phyloP scores from a whole-genome alignment of 75 land plant genomes.

The Pseudotsuga menziesii region DNA sequence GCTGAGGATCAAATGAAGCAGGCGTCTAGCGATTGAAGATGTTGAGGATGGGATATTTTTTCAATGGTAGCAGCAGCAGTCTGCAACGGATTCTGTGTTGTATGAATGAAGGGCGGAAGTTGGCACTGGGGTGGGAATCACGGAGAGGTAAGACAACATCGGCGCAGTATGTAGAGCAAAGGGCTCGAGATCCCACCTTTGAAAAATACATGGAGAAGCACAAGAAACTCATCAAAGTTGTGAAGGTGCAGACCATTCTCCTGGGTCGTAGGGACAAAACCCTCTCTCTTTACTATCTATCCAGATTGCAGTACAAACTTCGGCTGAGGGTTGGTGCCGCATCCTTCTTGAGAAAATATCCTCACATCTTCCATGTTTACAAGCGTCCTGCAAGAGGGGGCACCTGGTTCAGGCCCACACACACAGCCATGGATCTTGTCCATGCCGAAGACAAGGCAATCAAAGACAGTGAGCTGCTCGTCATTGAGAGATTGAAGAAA shows the following conservation, averaged over 20 bases:
- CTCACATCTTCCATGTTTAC: slow-evolving; percentile 60
- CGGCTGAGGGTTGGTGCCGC: slow-evolving; percentile 29
- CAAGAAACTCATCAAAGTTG: slow-evolving; percentile 28
- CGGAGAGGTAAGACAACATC: too few species aligned
- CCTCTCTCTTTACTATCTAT: slow-evolving; percentile 34
- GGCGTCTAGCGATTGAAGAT: too few species aligned
- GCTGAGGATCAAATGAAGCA: too few species aligned
- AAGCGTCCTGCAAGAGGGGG: slow-evolving; percentile 32
- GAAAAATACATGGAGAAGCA: slow-evolving; percentile 30
- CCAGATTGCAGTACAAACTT: slow-evolving; percentile 30
- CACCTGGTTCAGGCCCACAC: slow-evolving; percentile 36
- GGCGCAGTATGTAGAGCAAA: slow-evolving; percentile 20
- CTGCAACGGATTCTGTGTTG: too few species aligned
- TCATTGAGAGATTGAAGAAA: slow-evolving; percentile 42
- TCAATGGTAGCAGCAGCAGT: too few species aligned
- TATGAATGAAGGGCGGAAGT: too few species aligned
- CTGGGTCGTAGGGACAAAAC: slow-evolving; percentile 17
- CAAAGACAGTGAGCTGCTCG: slow-evolving; percentile 14
- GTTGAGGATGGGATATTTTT: too few species aligned
- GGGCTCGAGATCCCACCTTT: slow-evolving; percentile 46
- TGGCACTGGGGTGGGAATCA: too few species aligned
- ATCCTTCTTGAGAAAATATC: slow-evolving; percentile 37
- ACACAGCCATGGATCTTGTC: slow-evolving; percentile 29
- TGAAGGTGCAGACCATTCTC: slow-evolving; percentile 30
- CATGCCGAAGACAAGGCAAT: slow-evolving; percentile 31